Base-by-base conservation (phyloP, 2,329 filamentous ascomycete genomes). In the Apiospora saccharicola region DNA sequence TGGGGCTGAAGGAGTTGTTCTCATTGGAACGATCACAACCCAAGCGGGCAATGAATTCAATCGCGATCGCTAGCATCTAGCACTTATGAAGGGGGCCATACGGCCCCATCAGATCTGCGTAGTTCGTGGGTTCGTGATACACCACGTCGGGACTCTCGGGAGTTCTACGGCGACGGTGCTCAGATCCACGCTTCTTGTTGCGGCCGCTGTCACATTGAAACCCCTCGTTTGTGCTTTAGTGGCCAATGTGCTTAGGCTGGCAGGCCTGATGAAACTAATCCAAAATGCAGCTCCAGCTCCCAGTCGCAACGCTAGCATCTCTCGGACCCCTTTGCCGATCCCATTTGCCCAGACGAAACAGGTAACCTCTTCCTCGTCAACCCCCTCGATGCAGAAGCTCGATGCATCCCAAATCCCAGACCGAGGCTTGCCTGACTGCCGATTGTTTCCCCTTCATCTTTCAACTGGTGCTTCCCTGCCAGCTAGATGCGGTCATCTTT, bases 281-380 rank as follows among this genome's bases (percentile, higher is more conserved):
- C 51, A 64, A 64, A 64, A 37, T n/a, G 22, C 53, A 19, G 34
- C 24, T 30, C 46, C 19, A 14, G 49, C 49, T 41, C 3, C 57
- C 57, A 64, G 57, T 64, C 10, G 57, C 30, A 41, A 64, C 57
- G 57, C 57, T 64, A 64, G 57, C 57, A 64, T 64, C 57, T 41
- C 57, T 64, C 57, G 57, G 34, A 24, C 57, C 57, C 57, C 57
- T 34, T 41, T 41, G 57, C 57, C 19, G 57, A 64, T 64, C 57
- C 49, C 57, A 37, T n/a, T 14, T 19, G 26, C 26, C 34, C 30
- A 64, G 57, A 14, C 57, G 57, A 64, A 64, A 64, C 57, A n/a
- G 34, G 57, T 41, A 64, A 64, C 34, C 57, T 64, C 34, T 19
- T 64, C 57, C n/a, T 30, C 19, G 7, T 37, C 8, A 24, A 26